Evolutionary conservation across 2,329 filamentous ascomycete genomes (phyloP).

Genomic region (Arachnomyces sp.): DNA sequence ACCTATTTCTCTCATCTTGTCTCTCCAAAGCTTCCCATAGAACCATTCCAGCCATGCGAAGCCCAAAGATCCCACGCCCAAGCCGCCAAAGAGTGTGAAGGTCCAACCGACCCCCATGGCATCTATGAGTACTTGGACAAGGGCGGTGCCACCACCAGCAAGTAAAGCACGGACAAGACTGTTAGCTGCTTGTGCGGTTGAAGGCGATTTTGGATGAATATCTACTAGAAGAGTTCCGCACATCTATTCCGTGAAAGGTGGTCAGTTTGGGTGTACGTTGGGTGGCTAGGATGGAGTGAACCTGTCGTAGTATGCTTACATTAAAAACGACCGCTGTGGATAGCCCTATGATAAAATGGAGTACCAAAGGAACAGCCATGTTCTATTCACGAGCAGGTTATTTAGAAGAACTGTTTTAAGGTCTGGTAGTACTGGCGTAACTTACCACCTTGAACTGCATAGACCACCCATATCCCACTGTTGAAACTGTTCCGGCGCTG

Average conservation of each 20-base stretch:
- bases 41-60: too few species aligned
- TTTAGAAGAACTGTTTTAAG: background rate
- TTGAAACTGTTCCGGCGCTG: background rate
- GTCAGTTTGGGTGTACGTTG: too few species aligned
- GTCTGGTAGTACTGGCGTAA: background rate
- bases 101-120: conserved; percentile 6
- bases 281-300: background rate
- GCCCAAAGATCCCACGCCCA: too few species aligned
- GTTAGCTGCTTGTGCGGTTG: conserved; percentile 4
- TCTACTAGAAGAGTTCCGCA: conserved; percentile 4
- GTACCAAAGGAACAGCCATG: conserved; percentile 7
- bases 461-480: conserved; percentile 11
- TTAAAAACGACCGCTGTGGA: background rate
- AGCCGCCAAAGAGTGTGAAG: conserved; percentile 5
- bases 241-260: too few species aligned
- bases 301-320: background rate
- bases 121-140: conserved; percentile 1
- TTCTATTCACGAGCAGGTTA: conserved; percentile 6
- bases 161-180: conserved; percentile 4
- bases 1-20: too few species aligned
- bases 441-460: conserved; percentile 7
- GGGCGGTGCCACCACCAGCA: conserved; percentile 1
- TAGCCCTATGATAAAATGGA: conserved; percentile 6
- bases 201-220: conserved; percentile 1
- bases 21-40: too few species aligned